phyloP scores from a whole-genome alignment of 305 asterid species.

The Fraxinus floribunda region DNA sequence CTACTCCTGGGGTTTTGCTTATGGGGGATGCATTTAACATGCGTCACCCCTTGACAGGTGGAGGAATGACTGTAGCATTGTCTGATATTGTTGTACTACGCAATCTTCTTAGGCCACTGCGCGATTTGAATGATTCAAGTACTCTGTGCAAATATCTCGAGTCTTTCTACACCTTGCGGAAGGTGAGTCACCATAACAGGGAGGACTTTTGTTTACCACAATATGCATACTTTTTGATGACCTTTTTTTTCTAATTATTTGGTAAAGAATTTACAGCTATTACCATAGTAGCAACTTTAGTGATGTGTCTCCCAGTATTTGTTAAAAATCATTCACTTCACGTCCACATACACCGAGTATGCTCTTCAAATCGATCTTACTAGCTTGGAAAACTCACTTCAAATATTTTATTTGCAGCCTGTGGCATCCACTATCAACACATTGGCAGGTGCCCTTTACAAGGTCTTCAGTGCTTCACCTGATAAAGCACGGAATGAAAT shows the following conservation, averaged over 20 bases:
- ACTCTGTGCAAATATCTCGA: slow-evolving; percentile 77
- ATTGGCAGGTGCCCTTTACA: slow-evolving; percentile 81
- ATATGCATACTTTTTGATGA: not conserved
- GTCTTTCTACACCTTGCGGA: slow-evolving; percentile 81
- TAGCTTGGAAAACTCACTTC: slow-evolving; percentile 10
- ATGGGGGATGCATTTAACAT: slow-evolving; percentile 96
- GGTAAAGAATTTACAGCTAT: not conserved
- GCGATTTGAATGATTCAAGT: slow-evolving; percentile 59
- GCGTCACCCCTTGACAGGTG: slow-evolving; percentile 93
- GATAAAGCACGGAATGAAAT: slow-evolving; percentile 83
- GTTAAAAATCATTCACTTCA: not conserved
- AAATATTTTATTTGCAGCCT: slow-evolving; percentile 51
- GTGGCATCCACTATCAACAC: slow-evolving; percentile 93
- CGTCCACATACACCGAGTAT: not conserved
- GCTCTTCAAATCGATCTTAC: not conserved
- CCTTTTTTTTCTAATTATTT: not conserved
- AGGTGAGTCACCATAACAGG: slow-evolving; percentile 41
- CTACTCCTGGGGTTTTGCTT: slow-evolving; percentile 87
- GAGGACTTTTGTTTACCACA: not conserved
- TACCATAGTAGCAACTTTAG: not conserved
- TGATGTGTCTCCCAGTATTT: not conserved
- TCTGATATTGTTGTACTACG: slow-evolving; percentile 81
- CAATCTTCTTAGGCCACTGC: slow-evolving; percentile 70
- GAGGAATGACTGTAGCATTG: slow-evolving; percentile 92
- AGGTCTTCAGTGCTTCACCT: slow-evolving; percentile 79